Evolutionary conservation across 2,329 filamentous ascomycete genomes (phyloP).

Genomic region (Phyllosticta ampelicida): DNA sequence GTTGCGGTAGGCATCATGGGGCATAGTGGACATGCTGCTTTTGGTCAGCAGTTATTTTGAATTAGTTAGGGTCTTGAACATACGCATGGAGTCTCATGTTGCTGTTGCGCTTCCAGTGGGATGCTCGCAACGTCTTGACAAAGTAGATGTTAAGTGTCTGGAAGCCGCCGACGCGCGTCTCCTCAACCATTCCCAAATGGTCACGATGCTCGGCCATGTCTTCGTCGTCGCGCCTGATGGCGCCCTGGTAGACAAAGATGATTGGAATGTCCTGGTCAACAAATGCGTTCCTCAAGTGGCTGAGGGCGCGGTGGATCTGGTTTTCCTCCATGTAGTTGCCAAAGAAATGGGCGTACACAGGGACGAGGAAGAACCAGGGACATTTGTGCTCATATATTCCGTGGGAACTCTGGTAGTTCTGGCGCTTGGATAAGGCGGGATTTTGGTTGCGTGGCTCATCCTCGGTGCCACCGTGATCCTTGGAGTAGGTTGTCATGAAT

Average conservation of each 20-base stretch:
- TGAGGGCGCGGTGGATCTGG: background rate
- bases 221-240: background rate
- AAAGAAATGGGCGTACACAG: background rate
- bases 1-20: background rate
- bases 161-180: background rate
- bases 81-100: background rate
- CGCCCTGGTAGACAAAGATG: background rate
- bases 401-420: background rate
- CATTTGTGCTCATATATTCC: background rate
- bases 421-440: too few relatives aligned
- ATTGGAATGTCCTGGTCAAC: background rate
- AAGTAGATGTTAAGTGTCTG: background rate
- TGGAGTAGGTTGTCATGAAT: too few relatives aligned
- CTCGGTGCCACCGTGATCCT: too few relatives aligned
- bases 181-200: background rate
- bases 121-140: background rate
- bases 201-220: background rate
- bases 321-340: background rate
- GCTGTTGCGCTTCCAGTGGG: background rate
- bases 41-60: background rate
- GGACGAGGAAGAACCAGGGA: background rate
- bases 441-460: too few relatives aligned
- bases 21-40: background rate
- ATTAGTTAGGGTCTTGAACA: background rate
- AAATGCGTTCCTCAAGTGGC: background rate